phyloP scores from a whole-genome alignment of 345 rosid species.

The Populus deltoides region DNA sequence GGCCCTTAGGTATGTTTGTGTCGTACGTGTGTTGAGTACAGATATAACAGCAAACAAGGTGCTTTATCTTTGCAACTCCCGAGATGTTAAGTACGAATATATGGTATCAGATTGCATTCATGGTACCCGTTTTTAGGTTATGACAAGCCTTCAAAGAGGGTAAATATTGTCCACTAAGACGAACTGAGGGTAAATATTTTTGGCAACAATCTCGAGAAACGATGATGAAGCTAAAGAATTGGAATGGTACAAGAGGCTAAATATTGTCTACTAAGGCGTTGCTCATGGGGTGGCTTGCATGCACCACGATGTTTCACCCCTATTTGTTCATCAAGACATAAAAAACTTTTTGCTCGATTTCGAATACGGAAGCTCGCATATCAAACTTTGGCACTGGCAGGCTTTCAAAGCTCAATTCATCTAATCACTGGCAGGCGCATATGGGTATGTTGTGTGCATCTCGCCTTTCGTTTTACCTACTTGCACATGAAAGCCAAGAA shows the following conservation, averaged over 20 bases:
- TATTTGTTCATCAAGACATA: too few relatives aligned
- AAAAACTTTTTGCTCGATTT: too few relatives aligned
- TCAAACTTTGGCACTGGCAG: too few relatives aligned
- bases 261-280: background rate
- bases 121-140: constrained; percentile 33
- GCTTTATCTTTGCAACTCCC: background rate
- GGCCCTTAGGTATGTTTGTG: background rate
- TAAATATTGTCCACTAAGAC: too few relatives aligned
- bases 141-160: constrained; percentile 32
- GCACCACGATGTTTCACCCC: too few relatives aligned
- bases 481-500: too few relatives aligned
- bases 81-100: background rate
- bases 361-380: too few relatives aligned
- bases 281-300: too few relatives aligned
- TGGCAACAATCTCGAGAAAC: constrained; percentile 5
- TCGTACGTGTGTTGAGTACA: background rate
- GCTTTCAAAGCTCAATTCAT: too few relatives aligned
- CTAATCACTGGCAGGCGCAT: too few relatives aligned
- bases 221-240: constrained; percentile 12
- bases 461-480: too few relatives aligned
- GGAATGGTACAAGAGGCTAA: constrained; percentile 27
- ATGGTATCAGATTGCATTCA: constrained; percentile 25
- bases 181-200: background rate
- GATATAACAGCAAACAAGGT: background rate
- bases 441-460: too few relatives aligned